A percentile compares a stretch with the other conserved stretches of the same genome.
Conservation (phyloP, 1,139 yeast genomes). For the Protomyces inundatus region DNA sequence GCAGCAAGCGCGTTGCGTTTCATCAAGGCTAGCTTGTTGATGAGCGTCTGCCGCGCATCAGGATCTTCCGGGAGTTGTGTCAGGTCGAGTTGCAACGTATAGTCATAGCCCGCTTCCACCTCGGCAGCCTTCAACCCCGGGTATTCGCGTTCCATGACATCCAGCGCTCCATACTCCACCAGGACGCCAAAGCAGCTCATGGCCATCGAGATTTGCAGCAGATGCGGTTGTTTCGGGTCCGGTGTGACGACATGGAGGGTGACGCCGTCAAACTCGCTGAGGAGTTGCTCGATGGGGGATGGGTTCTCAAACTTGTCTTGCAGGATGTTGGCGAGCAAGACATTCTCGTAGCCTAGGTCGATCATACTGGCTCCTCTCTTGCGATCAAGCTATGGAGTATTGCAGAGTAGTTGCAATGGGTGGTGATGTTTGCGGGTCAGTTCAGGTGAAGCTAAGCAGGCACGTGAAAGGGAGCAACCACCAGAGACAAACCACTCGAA, state of each 20-base stretch:
- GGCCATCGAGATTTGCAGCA: slow-evolving; percentile 62
- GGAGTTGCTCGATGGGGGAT: slow-evolving; percentile 74
- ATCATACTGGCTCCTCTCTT: not conserved
- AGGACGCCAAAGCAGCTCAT: slow-evolving; percentile 76
- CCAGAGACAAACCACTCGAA: no score
- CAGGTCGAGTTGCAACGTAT: slow-evolving; percentile 67
- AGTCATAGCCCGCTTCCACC: slow-evolving; percentile 60
- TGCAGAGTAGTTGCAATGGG: no score
- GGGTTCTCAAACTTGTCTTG: slow-evolving; percentile 34
- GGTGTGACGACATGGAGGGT: slow-evolving; percentile 87
- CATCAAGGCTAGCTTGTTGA: slow-evolving; percentile 56
- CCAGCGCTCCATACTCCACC: slow-evolving; percentile 54
- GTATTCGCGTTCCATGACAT: slow-evolving; percentile 44
- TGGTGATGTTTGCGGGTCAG: no score
- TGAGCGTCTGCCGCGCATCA: slow-evolving; percentile 6
- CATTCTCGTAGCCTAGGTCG: slow-evolving; percentile 23
- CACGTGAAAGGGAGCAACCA: no score
- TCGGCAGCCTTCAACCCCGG: slow-evolving; percentile 42
- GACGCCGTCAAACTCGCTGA: slow-evolving; percentile 93
- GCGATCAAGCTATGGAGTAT: no score
- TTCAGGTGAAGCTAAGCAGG: no score
- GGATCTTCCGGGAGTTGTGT: slow-evolving; percentile 33
- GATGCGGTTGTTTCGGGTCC: slow-evolving; percentile 50
- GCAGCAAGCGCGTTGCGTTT: slow-evolving; percentile 88
- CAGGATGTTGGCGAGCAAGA: slow-evolving; percentile 13